These are phyloP conservation scores for Erythrophleum fordii DNA, from an alignment of 306 rosid genomes.

Conservation along the genomic window DNA sequence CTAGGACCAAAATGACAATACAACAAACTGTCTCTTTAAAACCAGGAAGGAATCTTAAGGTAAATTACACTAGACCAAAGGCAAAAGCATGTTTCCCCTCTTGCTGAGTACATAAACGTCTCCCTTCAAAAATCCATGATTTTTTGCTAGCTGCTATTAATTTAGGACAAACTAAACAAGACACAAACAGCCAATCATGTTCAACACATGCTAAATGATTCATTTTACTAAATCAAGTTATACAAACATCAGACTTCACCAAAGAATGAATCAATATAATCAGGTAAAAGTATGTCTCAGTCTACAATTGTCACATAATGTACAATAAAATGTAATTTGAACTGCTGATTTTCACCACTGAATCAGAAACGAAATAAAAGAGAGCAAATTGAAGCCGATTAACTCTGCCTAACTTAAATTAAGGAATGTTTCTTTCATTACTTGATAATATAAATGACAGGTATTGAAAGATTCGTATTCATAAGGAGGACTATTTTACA, in stretches of 20 bases:
- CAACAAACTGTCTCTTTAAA: neutral
- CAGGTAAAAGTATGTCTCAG: conserved; percentile 30
- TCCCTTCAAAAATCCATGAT: neutral
- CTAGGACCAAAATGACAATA: neutral
- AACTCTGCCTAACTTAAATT: conserved; percentile 27
- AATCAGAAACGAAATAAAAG: neutral
- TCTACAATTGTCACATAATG: conserved; percentile 34
- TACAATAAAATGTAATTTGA: conserved; percentile 35
- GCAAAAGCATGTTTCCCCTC: neutral
- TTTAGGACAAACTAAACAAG: neutral
- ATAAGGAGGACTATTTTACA: conserved; percentile 29
- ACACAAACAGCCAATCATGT: neutral
- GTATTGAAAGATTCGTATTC: conserved; percentile 45
- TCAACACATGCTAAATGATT: neutral
- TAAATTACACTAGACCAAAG: neutral
- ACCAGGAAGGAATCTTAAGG: neutral
- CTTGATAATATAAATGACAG: conserved; percentile 49
- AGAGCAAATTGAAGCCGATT: conserved; percentile 26
- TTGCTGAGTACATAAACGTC: neutral
- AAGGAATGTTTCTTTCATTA: conserved; percentile 35
- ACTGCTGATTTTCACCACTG: conserved; percentile 29
- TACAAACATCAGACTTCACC: neutral
- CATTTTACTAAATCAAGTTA: conserved; percentile 5
- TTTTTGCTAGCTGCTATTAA: neutral
- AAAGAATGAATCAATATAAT: conserved; percentile 18